Base-by-base conservation (phyloP, 2,329 filamentous ascomycete genomes). In the Paecilomyces variotii region DNA sequence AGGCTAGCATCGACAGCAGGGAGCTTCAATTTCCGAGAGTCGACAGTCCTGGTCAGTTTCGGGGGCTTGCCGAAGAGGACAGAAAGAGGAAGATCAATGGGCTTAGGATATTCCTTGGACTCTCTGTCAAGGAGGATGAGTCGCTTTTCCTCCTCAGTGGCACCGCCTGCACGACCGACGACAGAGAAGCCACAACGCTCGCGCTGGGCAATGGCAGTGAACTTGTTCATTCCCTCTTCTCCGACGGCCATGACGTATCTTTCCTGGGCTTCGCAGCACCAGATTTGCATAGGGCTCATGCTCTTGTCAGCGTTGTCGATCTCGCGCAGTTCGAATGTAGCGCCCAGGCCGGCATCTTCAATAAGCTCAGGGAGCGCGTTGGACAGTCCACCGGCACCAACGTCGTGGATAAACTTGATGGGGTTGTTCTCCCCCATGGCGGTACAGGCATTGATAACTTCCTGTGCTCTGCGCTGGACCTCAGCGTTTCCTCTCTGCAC, bases 191-290 rank as follows among this genome's bases (percentile, higher is more conserved):
- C 90, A 71, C 93, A 97, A 57, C 92, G 86, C 72, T 99, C 94
- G 71, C 94, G 84, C 62, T 87, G 83, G 73, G 78, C 80, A 66
- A 99, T 80, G 76, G 86, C 77, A 63, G 81, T 82, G 74, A 88
- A 88, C 25, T 79, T 78, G 67, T 93, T 91, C 68, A 97, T 83
- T 56, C 86, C 82, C 24, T 94, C 87, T 56, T 85, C 84, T 61
- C 92, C 91, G 62, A 99, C 86, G 7, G 95, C 87, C 67, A 99
- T 79, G 6, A 99, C 94, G 68, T 99, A 99, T 72, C 94, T 84
- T 75, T 99, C 94, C 72, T 99, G 94, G 0, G 94, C 91, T 73
- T 97, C 93, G 67, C 93, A 96, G 74, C 94, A 97, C 92, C 93
- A 97, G 53, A 99, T 96, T 72, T 97, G 90, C 59, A 99, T 84